Percentiles rank a stretch among this genome's conserved stretches.
Conservation (phyloP, 2,329 filamentous ascomycete genomes). For the Paracamarosporium sp. region DNA sequence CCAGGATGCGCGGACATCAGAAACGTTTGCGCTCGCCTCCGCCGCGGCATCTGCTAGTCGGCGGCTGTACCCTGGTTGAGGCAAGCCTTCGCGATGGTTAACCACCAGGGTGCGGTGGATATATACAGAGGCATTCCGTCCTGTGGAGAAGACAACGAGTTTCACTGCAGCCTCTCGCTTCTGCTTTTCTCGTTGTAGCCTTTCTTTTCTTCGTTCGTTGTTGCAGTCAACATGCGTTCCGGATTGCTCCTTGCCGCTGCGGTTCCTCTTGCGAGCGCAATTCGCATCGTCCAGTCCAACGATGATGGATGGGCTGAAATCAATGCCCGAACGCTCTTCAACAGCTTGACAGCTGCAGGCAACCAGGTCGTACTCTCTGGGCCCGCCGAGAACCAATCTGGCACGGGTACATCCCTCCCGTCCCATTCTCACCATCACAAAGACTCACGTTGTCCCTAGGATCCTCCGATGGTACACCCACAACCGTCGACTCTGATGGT, state of each 20-base stretch:
- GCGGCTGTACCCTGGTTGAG: neutral
- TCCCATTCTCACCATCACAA: neutral
- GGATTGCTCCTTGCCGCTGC: conserved; percentile 30
- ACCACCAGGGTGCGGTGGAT: neutral
- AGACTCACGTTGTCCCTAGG: conserved; percentile 48
- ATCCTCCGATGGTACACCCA: conserved; percentile 59
- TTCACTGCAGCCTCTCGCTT: conserved; percentile 1
- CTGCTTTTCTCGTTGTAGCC: conserved; percentile 10
- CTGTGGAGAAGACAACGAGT: neutral
- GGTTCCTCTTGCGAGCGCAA: conserved; percentile 33
- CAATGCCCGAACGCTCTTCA: conserved; percentile 68
- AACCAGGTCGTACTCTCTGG: conserved; percentile 70
- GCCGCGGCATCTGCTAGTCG: neutral
- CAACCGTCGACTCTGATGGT: conserved; percentile 51
- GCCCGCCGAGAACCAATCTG: conserved; percentile 72
- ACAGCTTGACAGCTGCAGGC: conserved; percentile 61
- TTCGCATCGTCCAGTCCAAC: conserved; percentile 64
- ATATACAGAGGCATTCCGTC: neutral
- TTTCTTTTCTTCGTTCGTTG: neutral
- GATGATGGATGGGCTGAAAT: conserved; percentile 78
- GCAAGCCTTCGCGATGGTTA: neutral
- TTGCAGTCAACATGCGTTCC: conserved; percentile 31
- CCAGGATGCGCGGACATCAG: conserved; percentile 7
- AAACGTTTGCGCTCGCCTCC: conserved; percentile 25
- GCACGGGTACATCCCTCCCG: conserved; percentile 55